Evolutionary conservation across 345 rosid genomes (phyloP), one percentile per base, ranked within the genome.

Genomic region (Capsella bursapastoris): DNA sequence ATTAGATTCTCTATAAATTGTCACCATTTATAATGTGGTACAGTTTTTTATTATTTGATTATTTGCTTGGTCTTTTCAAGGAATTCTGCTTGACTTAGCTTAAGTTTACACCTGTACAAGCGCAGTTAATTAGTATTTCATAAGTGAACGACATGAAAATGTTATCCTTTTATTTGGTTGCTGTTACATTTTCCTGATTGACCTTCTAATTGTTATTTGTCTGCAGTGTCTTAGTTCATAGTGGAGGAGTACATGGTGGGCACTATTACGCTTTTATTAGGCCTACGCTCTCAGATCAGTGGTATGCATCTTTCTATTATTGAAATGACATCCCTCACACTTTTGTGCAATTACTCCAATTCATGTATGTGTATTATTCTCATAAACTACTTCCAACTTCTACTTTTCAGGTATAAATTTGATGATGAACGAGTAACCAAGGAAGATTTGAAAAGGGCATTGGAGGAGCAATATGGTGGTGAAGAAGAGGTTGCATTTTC

Each of bases 401-500:
- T 53, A 48, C 40, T 6, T 38, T 51, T 57, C 83, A 95, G 99
- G 99, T 95, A 85, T 84, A 95, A 95, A 78, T 95, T 95, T 79
- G 98, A 95, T 71, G 99, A 95, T 77, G 99, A 95, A 72, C 84
- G 96, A 66, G 99, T 95, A 68, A 95, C 99, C 38, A 92, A 92
- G 78, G 99, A 92, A 85, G 99, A 95, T 66, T 32, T 83, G 70
- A 90, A 88, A 79, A 90, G 92, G 84, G 99, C 97, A 50, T 66
- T 95, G 44, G 99, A 95, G 67, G 98, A 92, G 85, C 99, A 95
- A 85, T 95, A 90, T 71, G 99, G 99, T 65, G 98, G 99, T 66
- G 98, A 92, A 83, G 97, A 90, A 81, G 99, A 90, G 96, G 99
- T 90, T 81, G 32, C 18, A 44, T 73, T 28, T 49, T 14, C 35